Conservation (phyloP, 1,139 yeast genomes). For the Hansenula lynferdii region DNA sequence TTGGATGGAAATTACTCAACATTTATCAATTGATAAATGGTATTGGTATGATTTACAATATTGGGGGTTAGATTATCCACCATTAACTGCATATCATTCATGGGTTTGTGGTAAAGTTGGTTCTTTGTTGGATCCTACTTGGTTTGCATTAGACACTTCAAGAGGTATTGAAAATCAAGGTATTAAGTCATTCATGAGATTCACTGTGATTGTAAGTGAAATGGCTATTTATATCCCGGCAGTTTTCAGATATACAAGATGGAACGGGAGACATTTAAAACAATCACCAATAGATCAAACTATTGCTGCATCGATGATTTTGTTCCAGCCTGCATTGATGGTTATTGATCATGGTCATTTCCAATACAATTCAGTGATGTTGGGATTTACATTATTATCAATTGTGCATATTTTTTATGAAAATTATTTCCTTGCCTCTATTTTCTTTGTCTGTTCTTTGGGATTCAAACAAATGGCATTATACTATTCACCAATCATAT, state of each 20-base stretch:
- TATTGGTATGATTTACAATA: conserved; percentile 83
- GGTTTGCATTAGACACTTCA: conserved; percentile 74
- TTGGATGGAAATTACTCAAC: conserved; percentile 90
- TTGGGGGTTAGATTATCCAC: conserved; percentile 99
- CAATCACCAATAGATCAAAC: conserved; percentile 71
- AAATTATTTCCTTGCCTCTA: conserved; percentile 63
- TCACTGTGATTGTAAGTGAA: conserved; percentile 75
- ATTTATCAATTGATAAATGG: conserved; percentile 75
- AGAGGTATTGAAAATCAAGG: conserved; percentile 70
- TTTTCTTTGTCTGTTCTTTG: conserved; percentile 72
- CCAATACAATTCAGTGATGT: conserved; percentile 92
- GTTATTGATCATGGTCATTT: conserved; percentile 97
- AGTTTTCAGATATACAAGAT: conserved; percentile 58
- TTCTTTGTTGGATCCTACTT: conserved; percentile 47
- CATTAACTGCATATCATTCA: conserved; percentile 91
- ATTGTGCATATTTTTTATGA: conserved; percentile 63
- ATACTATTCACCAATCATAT: conserved; percentile 87
- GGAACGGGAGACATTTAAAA: conserved; percentile 51
- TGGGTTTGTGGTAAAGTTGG: conserved; percentile 78
- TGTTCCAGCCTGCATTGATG: conserved; percentile 77
- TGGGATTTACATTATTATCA: conserved; percentile 73
- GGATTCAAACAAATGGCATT: conserved; percentile 95
- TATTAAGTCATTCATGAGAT: conserved; percentile 79
- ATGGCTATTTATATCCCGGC: conserved; percentile 75
- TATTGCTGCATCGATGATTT: conserved; percentile 64